Evolutionary conservation across 1,139 yeast genomes (phyloP), one percentile per base, ranked within the genome.

Genomic region (Taphrina betulina): DNA sequence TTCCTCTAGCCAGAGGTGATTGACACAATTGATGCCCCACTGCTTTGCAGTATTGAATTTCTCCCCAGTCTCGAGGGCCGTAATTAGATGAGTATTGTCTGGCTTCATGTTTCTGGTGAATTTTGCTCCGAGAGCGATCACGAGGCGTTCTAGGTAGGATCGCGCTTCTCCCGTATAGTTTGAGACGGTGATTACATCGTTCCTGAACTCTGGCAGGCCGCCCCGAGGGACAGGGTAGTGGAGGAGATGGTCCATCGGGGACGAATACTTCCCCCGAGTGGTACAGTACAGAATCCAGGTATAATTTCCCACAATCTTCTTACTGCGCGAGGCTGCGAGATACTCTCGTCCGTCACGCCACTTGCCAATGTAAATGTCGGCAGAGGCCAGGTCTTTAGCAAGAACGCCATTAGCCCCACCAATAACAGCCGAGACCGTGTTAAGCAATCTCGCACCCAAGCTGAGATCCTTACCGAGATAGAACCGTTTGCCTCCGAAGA

Each of bases 1-100:
- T 58, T 86, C 94, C 66, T 92, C 97, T n/a, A 92, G 70, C 98
- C 98, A 92, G 17, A 83, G 66, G 68, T 87, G 95, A 65, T 85
- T 89, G 0, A 87, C 83, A 1, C 85, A 76, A 5, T 72, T 71
- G 1, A 77, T 65, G 72, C 81, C 78, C 82, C 89, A 85, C 41
- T 71, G 71, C 31, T 72, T 68, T 0, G 95, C 95, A 7, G 92
- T 87, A 8, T 76, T 77, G 64, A 78, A 87, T 69, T 92, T 92
- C 58, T 76, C 78, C 1, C 98, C 97, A 16, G 68, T 68, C 0
- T 85, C 78, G 22, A 37, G 22, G 17, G 89, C 85, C 2, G 88
- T 81, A 12, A 92, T 76, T 46, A 92, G 72, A 67, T 81, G 87
- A 2, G 95, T 84, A 62, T 86, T 85, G 7, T 76, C 77, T 52